Percentiles rank a stretch among this genome's conserved stretches.
Conservation (phyloP, 2,329 filamentous ascomycete genomes). For the Exophiala xenobiotica region DNA sequence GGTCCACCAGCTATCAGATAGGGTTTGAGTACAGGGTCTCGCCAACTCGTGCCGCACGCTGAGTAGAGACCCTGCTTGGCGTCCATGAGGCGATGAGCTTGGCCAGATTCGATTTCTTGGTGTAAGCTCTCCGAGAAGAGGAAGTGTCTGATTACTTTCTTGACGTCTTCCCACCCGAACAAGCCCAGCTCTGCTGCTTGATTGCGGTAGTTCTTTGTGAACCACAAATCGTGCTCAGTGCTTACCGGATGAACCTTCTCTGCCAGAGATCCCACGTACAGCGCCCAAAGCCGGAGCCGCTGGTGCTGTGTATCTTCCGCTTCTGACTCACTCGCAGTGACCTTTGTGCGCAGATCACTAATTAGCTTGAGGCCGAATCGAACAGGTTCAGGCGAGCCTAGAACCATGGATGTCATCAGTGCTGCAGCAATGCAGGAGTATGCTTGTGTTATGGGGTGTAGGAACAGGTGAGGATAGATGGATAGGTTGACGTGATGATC, state of each 20-base stretch:
- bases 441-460: constrained; percentile 21
- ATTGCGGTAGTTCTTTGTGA: constrained; percentile 12
- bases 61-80: constrained; percentile 24
- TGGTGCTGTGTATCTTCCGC: constrained; percentile 7
- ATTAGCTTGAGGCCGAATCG: constrained; percentile 28
- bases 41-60: constrained; percentile 28
- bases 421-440: constrained; percentile 22
- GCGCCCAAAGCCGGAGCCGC: constrained; percentile 24
- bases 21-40: constrained; percentile 21
- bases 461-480: constrained; percentile 28
- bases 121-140: constrained; percentile 24
- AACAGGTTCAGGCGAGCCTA: constrained; percentile 28
- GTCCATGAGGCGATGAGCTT: constrained; percentile 21
- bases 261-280: constrained; percentile 27
- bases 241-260: constrained; percentile 23
- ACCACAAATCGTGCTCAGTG: constrained; percentile 16
- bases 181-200: constrained; percentile 13
- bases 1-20: background rate
- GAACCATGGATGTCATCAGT: constrained; percentile 24
- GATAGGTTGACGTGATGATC: constrained; percentile 27
- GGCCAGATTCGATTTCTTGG: constrained; percentile 23
- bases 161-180: constrained; percentile 21
- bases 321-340: constrained; percentile 18
- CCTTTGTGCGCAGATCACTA: constrained; percentile 18
- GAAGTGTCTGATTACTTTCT: constrained; percentile 24